Evolutionary conservation across 192 early-diverging fungal genomes (phyloP), one percentile per base, ranked within the genome.

Genomic region (Backusella westeae): DNA sequence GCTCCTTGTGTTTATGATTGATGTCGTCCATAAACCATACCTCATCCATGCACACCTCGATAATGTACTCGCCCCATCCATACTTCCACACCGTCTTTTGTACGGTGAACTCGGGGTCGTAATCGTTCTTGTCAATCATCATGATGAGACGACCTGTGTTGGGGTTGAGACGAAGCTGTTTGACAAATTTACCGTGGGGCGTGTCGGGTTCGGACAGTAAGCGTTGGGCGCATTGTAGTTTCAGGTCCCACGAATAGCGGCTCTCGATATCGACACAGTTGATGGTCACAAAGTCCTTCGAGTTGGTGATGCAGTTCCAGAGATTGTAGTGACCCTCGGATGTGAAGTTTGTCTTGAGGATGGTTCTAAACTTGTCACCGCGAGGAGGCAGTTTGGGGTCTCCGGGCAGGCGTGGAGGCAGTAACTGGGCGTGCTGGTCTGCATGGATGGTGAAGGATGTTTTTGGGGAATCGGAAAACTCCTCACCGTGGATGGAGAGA

Each of bases 41-140:
- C 49, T 86, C 80, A n/a, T 86, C 81, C 34, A 71, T 75, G 6
- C 78, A 77, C 12, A 86, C 73, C 36, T 86, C 85, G 4, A 86
- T 70, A 4, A 86, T 53, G 71, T 82, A 86, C 1, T 80, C 74
- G 0, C 53, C 59, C 85, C 85, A 86, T 26, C 76, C 76, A 76
- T 80, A 82, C 17, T 74, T 69, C 80, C 80, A 82, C 59, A 76
- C 78, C 5, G 80, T 80, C 52, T 81, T 83, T 75, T 83, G 75
- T 29, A 69, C 76, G 1, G 84, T 71, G 10, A 59, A 70, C 10
- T 69, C 19, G 4, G 81, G 80, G 2, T 29, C 34, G 41, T 79
- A 67, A 44, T 84, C 83, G 7, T 74, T 66, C 3, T 73, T 79
- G 1, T 21, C 41, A 14, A 71, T 69, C 0, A 75, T 26, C 49